phyloP scores from a whole-genome alignment of 2,329 filamentous ascomycete species.

The Dactylonectria macrodidyma region DNA sequence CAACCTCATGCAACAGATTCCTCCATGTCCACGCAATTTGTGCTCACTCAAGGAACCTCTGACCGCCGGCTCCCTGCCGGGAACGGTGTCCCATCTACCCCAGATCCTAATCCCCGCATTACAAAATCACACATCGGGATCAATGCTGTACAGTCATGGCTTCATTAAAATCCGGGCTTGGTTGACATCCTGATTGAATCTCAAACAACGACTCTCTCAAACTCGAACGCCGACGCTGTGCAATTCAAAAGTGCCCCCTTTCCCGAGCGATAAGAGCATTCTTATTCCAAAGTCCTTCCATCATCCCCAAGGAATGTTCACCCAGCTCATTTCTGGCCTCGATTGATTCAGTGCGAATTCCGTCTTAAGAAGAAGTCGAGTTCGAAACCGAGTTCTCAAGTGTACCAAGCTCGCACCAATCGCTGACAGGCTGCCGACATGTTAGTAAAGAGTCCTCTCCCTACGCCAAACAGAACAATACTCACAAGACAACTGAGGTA shows the following conservation, averaged over 20 bases:
- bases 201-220: slow-evolving; percentile 28
- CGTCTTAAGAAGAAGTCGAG: slow-evolving; percentile 6
- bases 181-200: slow-evolving; percentile 24
- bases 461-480: slow-evolving; percentile 46
- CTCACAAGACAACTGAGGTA: slow-evolving; percentile 93
- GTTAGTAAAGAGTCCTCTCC: slow-evolving; percentile 39
- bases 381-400: slow-evolving; percentile 41
- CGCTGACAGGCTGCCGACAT: slow-evolving; percentile 69
- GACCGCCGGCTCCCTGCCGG: neutral
- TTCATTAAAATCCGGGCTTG: slow-evolving; percentile 30
- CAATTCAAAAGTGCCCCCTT: slow-evolving; percentile 40
- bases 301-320: slow-evolving; percentile 1
- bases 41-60: neutral
- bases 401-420: slow-evolving; percentile 74
- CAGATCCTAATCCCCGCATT: slow-evolving; percentile 8
- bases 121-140: slow-evolving; percentile 11
- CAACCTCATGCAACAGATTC: slow-evolving; percentile 46
- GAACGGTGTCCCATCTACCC: neutral
- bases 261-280: slow-evolving; percentile 26
- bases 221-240: slow-evolving; percentile 55
- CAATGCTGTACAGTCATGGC: slow-evolving; percentile 31
- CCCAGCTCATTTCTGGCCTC: slow-evolving; percentile 9
- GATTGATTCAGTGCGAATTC: neutral
- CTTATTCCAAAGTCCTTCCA: slow-evolving; percentile 28
- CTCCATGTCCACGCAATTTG: slow-evolving; percentile 31